Conservation (phyloP, 2,329 filamentous ascomycete species). For the Neoscytalidium dimidiatum region DNA sequence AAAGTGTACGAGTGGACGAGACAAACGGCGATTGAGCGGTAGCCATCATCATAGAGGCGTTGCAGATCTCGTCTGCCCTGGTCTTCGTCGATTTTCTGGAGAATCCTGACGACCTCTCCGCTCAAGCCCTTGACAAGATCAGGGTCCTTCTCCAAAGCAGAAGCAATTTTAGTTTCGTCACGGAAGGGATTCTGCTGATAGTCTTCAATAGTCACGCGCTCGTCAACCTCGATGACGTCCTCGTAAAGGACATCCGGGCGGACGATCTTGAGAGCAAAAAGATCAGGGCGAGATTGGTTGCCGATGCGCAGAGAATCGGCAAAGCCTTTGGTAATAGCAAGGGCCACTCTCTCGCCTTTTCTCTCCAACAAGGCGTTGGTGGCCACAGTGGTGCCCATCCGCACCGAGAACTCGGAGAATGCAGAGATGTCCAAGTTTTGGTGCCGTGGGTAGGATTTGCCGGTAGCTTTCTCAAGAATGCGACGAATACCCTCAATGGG, state of each 20-base stretch:
- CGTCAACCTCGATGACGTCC: slow-evolving; percentile 26
- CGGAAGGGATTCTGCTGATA: slow-evolving; percentile 15
- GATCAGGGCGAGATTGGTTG: slow-evolving; percentile 34
- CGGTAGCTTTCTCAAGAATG: slow-evolving; percentile 26
- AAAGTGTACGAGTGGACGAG: slow-evolving; percentile 37
- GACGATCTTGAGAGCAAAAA: slow-evolving; percentile 30
- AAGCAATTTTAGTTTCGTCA: slow-evolving; percentile 24
- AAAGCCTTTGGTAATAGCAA: slow-evolving; percentile 33
- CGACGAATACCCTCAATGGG: slow-evolving; percentile 33
- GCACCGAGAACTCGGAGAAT: slow-evolving; percentile 23
- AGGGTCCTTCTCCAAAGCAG: slow-evolving; percentile 1
- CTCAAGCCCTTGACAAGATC: slow-evolving; percentile 27
- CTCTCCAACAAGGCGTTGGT: slow-evolving; percentile 34
- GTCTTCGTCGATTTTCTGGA: slow-evolving; percentile 26
- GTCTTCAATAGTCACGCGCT: slow-evolving; percentile 35
- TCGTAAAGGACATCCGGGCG: slow-evolving; percentile 27
- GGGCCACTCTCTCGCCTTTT: slow-evolving; percentile 31
- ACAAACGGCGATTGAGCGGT: slow-evolving; percentile 39
- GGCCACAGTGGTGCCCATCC: slow-evolving; percentile 35
- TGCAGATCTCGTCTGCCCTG: slow-evolving; percentile 23
- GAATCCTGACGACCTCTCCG: slow-evolving; percentile 31
- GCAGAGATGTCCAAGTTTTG: slow-evolving; percentile 21
- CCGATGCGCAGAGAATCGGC: slow-evolving; percentile 33
- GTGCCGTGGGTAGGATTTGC: slow-evolving; percentile 23
- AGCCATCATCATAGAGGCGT: slow-evolving; percentile 33